Evolutionary conservation across 371 early-diverging fungal genomes (phyloP).

Genomic region (Lichtheimia hyalospora): DNA sequence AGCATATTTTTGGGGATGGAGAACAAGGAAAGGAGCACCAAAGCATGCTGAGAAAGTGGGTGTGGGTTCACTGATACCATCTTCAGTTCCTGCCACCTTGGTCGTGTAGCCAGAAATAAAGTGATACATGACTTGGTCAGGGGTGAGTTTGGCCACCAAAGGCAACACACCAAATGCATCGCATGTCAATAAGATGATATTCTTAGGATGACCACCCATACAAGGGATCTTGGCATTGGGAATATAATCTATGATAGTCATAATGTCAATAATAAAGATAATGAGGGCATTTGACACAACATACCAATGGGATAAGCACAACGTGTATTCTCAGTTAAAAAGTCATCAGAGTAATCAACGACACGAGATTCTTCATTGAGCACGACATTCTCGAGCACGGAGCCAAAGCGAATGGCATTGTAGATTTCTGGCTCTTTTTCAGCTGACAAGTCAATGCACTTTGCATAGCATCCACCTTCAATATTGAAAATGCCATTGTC

Average conservation of each 20-base stretch:
- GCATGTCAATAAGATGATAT: constrained; percentile 96
- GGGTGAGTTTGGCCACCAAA: constrained; percentile 89
- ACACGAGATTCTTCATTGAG: constrained; percentile 78
- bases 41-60: constrained; percentile 96
- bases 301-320: constrained; percentile 92
- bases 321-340: constrained; percentile 96
- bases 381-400: constrained; percentile 95
- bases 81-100: constrained; percentile 97
- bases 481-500: constrained; percentile 96
- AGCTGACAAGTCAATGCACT: constrained; percentile 90
- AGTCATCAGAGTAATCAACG: constrained; percentile 84
- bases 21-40: constrained; percentile 96
- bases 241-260: constrained; percentile 69
- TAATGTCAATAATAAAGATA: background rate
- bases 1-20: constrained; percentile 97
- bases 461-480: constrained; percentile 99
- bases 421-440: constrained; percentile 99
- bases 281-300: background rate
- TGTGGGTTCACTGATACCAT: constrained; percentile 91
- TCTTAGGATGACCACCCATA: constrained; percentile 91
- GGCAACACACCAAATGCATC: constrained; percentile 98
- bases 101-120: constrained; percentile 93
- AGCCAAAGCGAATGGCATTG: constrained; percentile 92
- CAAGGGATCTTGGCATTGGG: constrained; percentile 97
- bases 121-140: constrained; percentile 96